Percentiles rank a stretch among this genome's conserved stretches.
These are phyloP conservation scores for Cairneyella variabilis DNA, from an alignment of 495 filamentous ascomycete species.

Conservation along the genomic window DNA sequence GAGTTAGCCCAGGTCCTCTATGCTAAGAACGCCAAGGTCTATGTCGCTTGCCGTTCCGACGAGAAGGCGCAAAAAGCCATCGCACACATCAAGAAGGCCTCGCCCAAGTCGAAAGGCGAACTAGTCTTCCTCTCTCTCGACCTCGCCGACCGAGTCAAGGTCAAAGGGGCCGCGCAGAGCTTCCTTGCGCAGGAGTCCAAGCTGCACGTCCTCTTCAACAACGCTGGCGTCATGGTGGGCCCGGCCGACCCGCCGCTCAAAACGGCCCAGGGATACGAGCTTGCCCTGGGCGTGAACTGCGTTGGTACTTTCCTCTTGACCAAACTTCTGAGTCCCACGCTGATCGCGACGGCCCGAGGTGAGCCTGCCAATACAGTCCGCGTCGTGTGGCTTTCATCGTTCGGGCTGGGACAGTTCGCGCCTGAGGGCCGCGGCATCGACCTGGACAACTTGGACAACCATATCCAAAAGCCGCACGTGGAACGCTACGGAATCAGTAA, in stretches of 20 bases:
- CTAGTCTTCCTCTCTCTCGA: slow-evolving; percentile 41
- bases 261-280: slow-evolving; percentile 35
- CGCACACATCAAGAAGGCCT: slow-evolving; percentile 33
- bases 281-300: slow-evolving; percentile 36
- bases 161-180: slow-evolving; percentile 24
- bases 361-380: slow-evolving; percentile 34
- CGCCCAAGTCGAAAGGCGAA: slow-evolving; percentile 20
- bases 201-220: slow-evolving; percentile 14
- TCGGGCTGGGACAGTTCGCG: neutral
- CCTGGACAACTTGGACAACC: too few species aligned
- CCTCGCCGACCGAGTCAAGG: slow-evolving; percentile 31
- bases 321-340: slow-evolving; percentile 33
- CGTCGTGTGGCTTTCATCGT: slow-evolving; percentile 37
- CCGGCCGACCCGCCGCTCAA: slow-evolving; percentile 27
- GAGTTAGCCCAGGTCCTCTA: slow-evolving; percentile 59
- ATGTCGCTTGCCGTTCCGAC: slow-evolving; percentile 54
- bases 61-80: slow-evolving; percentile 51
- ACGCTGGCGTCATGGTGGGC: slow-evolving; percentile 59
- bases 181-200: slow-evolving; percentile 34
- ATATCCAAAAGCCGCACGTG: too few species aligned
- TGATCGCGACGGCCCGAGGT: slow-evolving; percentile 16
- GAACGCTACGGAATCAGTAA: slow-evolving; percentile 33
- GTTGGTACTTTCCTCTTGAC: slow-evolving; percentile 39
- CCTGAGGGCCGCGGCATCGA: neutral
- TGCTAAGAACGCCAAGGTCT: slow-evolving; percentile 54